Base-by-base conservation (phyloP, 805 yeast species). In the Ogataea dorogensis region DNA sequence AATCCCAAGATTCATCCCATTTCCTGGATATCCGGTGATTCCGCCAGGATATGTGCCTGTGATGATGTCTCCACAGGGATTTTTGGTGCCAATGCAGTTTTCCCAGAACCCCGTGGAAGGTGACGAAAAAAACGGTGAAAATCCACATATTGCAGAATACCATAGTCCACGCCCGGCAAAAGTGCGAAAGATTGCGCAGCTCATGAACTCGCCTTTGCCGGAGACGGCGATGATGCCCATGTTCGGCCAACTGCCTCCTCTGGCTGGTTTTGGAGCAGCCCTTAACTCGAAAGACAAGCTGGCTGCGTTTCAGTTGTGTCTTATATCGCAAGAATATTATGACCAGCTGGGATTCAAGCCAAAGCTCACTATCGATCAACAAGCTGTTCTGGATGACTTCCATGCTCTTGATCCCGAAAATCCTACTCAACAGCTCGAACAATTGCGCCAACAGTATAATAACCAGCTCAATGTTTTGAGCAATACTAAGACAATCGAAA, bases 61-160 rank as follows among this genome's bases (percentile, higher is more conserved):
- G 29, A 41, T 56, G 49, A 54, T 56, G 60, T 49, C 61, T 8
- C 61, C 61, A 0, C 49, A 51, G 25, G 61, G 61, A 2, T 43
- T 42, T 15, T 28, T 56, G 16, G 49, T 51, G 18, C 61, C 61
- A 2, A 47, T 56, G 53, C 56, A 53, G 26, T 47, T 43, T 27
- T 46, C 47, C 8, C 44, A 42, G 15, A 41, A 44, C 15, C 49
- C 49, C n/a, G 33, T 37, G 11, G 22, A 32, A 17, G 38, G 31
- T 14, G 43, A 26, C 14, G 28, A 26, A 24, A 31, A 31, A 20
- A 29, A 27, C 16, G 17, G 33, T 14, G 32, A 19, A 25, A 22
- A 22, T 14, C 13, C 10, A 4, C n/a, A 11, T 7, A n/a, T 24
- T 4, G 25, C 28, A 4, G 34, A 36, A n/a, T 14, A 13, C 7